Evolutionary conservation across 352 stramenopile species (phyloP), one percentile per base, ranked within the genome.

Genomic region (Phytophthora crassamura): DNA sequence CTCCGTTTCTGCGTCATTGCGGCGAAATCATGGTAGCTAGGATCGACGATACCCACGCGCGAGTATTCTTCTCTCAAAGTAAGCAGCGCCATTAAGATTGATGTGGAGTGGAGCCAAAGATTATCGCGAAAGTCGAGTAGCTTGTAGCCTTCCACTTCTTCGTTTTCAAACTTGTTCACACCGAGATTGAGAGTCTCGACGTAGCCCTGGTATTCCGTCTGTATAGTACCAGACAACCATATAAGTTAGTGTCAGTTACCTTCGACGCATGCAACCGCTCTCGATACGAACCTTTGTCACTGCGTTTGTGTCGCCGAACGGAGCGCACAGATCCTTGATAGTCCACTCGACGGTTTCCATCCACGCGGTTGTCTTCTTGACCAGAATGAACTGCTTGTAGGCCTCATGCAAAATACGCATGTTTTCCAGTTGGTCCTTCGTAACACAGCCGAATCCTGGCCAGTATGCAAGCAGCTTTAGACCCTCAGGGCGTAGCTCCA

Each of bases 1-100:
- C 49, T 7, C 8, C 25, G 39, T 35, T 57, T 61, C 20, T 52
- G n/a, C 18, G 7, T 45, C 20, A 62, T 5, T 0, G 4, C 32
- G 4, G 30, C 33, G 16, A 68, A 56, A 20, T 34, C 50, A 30
- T 68, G 59, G 20, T 67, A 61, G 16, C 32, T 55, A 11, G 51
- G 50, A 12, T 50, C 38, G 3, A 63, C 38, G 7, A 63, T 36
- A 5, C 50, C 45, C 5, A 63, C 45, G n/a, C n/a, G 12, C 3
- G 18, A 14, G 16, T 63, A 59, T 8, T 33, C 16, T 1, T 57
- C 14, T 16, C 10, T 40, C 52, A 69, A 14, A 34, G 16, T 12
- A 0, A 57, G 3, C 35, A 63, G 18, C 1, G 39, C 32, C n/a
- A 32, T 18, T 3, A 69, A 30, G 1, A 69, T 30, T 10, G 30